Base-by-base conservation (phyloP, 1,284 basidiomycete species). In the Boletellus deceptivus region DNA sequence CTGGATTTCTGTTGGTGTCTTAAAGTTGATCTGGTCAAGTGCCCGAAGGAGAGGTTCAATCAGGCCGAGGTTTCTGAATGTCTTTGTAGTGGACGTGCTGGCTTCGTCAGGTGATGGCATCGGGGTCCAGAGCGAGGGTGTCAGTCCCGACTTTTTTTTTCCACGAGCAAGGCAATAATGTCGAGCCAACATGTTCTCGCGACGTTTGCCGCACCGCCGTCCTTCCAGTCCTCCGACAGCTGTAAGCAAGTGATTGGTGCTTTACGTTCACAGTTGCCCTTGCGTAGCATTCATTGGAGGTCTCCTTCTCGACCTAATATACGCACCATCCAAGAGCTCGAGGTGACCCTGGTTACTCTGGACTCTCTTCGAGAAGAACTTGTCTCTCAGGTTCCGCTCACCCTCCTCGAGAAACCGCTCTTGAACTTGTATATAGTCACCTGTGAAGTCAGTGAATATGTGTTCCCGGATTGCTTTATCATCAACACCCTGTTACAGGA, bases 271-370 rank as follows among this genome's bases (percentile, higher is more conserved):
- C 93, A 94, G 60, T 73, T 96, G 11, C 94, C 94, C 0, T 74
- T 98, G 46, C 84, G 87, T 47, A 94, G 88, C 69, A 78, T 97
- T 18, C 91, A 96, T 68, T 97, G 95, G 94, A 94, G 89, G 68
- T 80, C 89, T 25, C 54, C 72, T 5, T 79, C 83, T 4, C 77
- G 84, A 46, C 78, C 86, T 3, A 82, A 82, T 5, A 76, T 93
- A 38, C 78, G 90, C 53, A 95, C 91, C 2, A 92, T 98, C 43
- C 91, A 93, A 63, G 85, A 91, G 57, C 77, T 96, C n/a, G 78
- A 87, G 51, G 79, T 96, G 48, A 77, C 82, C 37, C 72, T 97
- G 33, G 75, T 87, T 10, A 72, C 85, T 18, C 75, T 93, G 25
- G 88, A 93, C 48, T 78, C 81, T 31, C 70, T 88, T 39, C 79